Conservation (phyloP, 2,329 filamentous ascomycete species). For the Aspergillus spinulosporus region DNA sequence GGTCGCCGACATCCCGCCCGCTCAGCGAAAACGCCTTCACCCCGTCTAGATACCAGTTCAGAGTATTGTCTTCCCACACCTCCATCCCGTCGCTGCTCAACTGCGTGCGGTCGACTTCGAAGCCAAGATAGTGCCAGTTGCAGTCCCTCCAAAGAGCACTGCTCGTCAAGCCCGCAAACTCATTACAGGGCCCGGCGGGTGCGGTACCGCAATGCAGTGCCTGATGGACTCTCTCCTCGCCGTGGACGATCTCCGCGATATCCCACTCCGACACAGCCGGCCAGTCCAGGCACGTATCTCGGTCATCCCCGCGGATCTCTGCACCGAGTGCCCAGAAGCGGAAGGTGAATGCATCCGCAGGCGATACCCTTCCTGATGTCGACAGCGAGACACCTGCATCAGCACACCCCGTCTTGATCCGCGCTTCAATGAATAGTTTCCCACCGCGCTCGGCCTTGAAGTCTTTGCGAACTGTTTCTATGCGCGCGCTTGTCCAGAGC, state of each 20-base stretch:
- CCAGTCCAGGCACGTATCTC: constrained; percentile 8
- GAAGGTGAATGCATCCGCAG: background rate
- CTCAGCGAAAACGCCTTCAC: constrained; percentile 1
- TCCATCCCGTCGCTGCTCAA: background rate
- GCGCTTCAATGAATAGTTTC: constrained; percentile 11
- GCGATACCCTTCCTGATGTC: background rate
- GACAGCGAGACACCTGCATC: too few relatives aligned
- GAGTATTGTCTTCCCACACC: constrained; percentile 6
- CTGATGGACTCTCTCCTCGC: background rate
- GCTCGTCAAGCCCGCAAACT: constrained; percentile 2
- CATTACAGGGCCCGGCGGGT: constrained; percentile 10
- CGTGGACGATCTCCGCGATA: constrained; percentile 8
- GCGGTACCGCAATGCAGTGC: constrained; percentile 6
- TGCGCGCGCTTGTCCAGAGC: constrained; percentile 5
- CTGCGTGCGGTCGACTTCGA: constrained; percentile 12
- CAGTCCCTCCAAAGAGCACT: constrained; percentile 4
- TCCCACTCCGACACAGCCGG: constrained; percentile 10
- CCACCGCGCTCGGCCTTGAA: constrained; percentile 13
- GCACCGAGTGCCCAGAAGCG: constrained; percentile 9
- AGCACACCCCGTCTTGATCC: background rate
- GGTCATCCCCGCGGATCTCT: background rate
- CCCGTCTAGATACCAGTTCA: constrained; percentile 15
- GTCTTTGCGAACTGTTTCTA: constrained; percentile 10
- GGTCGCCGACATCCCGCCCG: constrained; percentile 4
- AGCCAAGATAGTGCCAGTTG: constrained; percentile 14